phyloP scores from a whole-genome alignment of 176 grass and related monocot species.

The Carex scoparia region DNA sequence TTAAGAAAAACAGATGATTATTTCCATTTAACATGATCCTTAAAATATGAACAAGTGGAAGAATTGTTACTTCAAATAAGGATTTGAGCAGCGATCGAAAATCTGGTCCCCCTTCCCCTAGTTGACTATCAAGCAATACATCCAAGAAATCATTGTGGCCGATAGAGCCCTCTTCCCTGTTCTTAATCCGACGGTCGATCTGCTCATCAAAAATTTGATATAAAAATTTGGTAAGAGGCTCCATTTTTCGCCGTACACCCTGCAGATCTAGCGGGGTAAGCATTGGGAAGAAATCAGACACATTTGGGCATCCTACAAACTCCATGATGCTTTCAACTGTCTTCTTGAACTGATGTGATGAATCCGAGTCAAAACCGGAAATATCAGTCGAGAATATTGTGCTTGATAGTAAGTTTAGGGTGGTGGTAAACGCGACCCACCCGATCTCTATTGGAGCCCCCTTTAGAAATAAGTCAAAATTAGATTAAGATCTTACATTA shows the following conservation, averaged over 20 bases:
- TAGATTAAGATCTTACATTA: neutral
- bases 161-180: neutral
- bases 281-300: slow-evolving; percentile 50
- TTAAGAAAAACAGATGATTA: neutral
- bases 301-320: slow-evolving; percentile 18
- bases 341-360: slow-evolving; percentile 31
- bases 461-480: neutral
- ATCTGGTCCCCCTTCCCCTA: neutral
- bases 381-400: slow-evolving; percentile 26
- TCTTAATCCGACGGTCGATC: slow-evolving; percentile 18
- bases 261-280: slow-evolving; percentile 36
- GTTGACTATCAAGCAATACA: slow-evolving; percentile 33
- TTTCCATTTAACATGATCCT: no score
- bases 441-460: neutral
- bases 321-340: slow-evolving; percentile 30
- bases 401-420: slow-evolving; percentile 20
- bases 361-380: slow-evolving; percentile 10
- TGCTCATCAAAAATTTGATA: slow-evolving; percentile 32
- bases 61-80: slow-evolving; percentile 27
- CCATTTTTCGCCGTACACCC: slow-evolving; percentile 8
- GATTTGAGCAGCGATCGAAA: slow-evolving; percentile 4
- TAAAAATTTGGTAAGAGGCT: neutral
- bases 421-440: neutral
- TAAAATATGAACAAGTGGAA: neutral
- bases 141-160: slow-evolving; percentile 24